Evolutionary conservation across 2,329 filamentous ascomycete species (phyloP).

Genomic region (Phyllosticta capitalensis): DNA sequence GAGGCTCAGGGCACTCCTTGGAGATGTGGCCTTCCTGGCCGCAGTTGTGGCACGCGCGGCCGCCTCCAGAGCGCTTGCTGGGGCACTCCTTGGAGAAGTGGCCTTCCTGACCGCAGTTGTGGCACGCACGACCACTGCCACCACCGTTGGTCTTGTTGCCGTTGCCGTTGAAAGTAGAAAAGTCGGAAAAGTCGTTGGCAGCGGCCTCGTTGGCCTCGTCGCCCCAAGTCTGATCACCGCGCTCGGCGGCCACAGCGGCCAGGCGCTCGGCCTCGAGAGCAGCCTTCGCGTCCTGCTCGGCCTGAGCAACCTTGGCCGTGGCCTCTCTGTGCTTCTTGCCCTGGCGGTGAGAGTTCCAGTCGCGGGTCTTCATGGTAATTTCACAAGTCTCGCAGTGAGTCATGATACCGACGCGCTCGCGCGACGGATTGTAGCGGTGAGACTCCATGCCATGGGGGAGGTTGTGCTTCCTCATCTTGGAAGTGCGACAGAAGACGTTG

Average conservation of each 20-base stretch:
- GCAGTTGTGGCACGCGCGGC: constrained; percentile 18
- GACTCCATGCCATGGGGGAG: background rate
- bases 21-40: constrained; percentile 21
- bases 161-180: background rate
- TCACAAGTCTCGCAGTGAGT: constrained; percentile 25
- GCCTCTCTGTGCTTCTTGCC: constrained; percentile 23
- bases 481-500: background rate
- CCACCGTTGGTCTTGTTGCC: background rate
- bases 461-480: background rate
- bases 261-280: background rate
- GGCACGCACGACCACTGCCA: constrained; percentile 1
- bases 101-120: constrained; percentile 19
- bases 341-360: constrained; percentile 24
- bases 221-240: constrained; percentile 5
- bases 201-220: constrained; percentile 10
- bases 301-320: constrained; percentile 6
- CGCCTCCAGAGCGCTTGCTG: constrained; percentile 12
- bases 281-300: constrained; percentile 15
- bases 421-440: constrained; percentile 17
- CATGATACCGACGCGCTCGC: constrained; percentile 14
- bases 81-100: constrained; percentile 22
- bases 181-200: constrained; percentile 4
- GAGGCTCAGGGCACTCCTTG: constrained; percentile 15
- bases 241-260: background rate
- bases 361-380: constrained; percentile 20